Conservation (phyloP, 2,329 filamentous ascomycete species). For the Exophiala sideris region DNA sequence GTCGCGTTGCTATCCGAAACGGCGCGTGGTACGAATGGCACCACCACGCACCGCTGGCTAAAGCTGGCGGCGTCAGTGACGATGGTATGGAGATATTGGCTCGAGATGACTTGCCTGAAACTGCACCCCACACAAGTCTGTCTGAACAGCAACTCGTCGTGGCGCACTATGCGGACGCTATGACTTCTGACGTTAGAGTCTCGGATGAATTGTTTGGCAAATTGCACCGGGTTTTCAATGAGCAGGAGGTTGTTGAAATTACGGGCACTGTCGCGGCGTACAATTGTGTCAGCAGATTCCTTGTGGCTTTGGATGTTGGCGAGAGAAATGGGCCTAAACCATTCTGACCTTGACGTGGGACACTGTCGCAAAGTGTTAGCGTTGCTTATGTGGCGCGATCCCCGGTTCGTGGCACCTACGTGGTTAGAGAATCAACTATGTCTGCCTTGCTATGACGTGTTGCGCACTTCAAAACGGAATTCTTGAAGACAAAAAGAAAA, state of each 20-base stretch:
- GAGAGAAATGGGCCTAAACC: constrained; percentile 35
- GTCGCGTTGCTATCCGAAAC: constrained; percentile 74
- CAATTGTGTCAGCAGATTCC: constrained; percentile 79
- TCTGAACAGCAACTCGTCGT: constrained; percentile 64
- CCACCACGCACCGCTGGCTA: constrained; percentile 65
- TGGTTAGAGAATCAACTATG: too few relatives aligned
- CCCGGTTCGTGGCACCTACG: too few relatives aligned
- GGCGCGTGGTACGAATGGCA: constrained; percentile 80
- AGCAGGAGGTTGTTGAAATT: constrained; percentile 75
- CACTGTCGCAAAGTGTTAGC: too few relatives aligned
- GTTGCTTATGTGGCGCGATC: too few relatives aligned
- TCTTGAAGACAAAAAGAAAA: too few relatives aligned
- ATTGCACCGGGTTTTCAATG: constrained; percentile 55
- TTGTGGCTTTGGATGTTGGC: constrained; percentile 71
- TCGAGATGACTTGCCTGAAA: too few relatives aligned
- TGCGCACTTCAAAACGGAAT: too few relatives aligned
- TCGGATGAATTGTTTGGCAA: constrained; percentile 61
- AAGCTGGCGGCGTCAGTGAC: too few relatives aligned
- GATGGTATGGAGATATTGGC: too few relatives aligned
- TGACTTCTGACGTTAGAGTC: constrained; percentile 71
- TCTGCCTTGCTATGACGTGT: too few relatives aligned
- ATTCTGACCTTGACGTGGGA: too few relatives aligned
- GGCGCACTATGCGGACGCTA: constrained; percentile 71
- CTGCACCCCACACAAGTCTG: constrained; percentile 35
- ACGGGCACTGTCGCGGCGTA: constrained; percentile 76